These are phyloP conservation scores for Nannochloris sp. DNA, from an alignment of 139 green algal genomes.

Conservation along the genomic window DNA sequence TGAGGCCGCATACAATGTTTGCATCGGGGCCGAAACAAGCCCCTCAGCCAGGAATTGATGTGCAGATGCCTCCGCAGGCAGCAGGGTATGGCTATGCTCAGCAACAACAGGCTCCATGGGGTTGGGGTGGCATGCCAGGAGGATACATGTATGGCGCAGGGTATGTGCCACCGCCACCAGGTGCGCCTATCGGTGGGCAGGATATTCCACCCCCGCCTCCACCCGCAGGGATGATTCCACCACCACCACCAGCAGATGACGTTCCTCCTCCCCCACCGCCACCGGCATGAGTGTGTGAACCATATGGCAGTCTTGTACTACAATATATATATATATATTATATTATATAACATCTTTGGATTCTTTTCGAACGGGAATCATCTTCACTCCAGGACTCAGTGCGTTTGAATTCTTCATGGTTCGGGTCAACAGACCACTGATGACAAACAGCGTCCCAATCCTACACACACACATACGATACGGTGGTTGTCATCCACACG, in stretches of 20 bases:
- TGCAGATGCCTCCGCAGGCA: not conserved
- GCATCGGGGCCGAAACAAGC: slow-evolving; percentile 43
- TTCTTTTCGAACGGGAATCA: not conserved
- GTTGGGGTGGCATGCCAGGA: slow-evolving; percentile 3
- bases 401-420: slow-evolving; percentile 1
- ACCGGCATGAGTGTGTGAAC: not conserved
- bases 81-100: not conserved
- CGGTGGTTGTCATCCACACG: too few relatives aligned
- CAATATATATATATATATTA: not conserved
- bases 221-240: not conserved
- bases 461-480: not conserved
- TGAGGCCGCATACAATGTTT: slow-evolving; percentile 80
- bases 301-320: not conserved
- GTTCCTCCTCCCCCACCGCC: slow-evolving; percentile 7
- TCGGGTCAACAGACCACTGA: slow-evolving; percentile 17
- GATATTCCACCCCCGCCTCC: slow-evolving; percentile 15
- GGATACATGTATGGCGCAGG: not conserved
- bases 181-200: not conserved
- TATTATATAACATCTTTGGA: not conserved
- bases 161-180: slow-evolving; percentile 3
- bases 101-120: not conserved
- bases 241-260: slow-evolving; percentile 4
- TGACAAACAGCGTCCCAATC: slow-evolving; percentile 15
- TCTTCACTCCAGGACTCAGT: not conserved
- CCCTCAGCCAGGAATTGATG: slow-evolving; percentile 12